Percentiles rank a stretch among this genome's conserved stretches.
Conservation (phyloP, 331 rosid species). For the Quercus lobata region DNA sequence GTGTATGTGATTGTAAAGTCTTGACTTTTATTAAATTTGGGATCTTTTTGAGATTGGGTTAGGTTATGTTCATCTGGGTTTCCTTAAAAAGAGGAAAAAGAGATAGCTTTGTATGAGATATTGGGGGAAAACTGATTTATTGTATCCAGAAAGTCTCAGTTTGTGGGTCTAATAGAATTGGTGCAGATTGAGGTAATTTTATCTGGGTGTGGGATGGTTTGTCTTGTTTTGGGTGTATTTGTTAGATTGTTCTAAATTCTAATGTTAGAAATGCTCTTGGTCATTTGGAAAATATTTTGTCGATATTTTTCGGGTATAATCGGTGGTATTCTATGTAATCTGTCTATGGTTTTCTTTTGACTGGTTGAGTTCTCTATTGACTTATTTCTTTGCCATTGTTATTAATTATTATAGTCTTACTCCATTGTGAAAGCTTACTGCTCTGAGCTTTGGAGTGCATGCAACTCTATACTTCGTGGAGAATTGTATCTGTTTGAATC, state of each 20-base stretch:
- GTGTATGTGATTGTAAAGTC: not conserved
- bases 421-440: not conserved
- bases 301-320: not conserved
- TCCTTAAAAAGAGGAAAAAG: not conserved
- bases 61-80: not conserved
- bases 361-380: not conserved
- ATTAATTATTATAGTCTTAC: not conserved
- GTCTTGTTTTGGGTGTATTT: not conserved
- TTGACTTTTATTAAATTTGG: not conserved
- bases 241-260: not conserved
- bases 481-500: not conserved
- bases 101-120: not conserved
- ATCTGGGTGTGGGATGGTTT: not conserved
- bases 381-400: not conserved
- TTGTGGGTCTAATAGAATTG: not conserved
- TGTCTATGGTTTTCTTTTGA: not conserved
- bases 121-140: too few relatives aligned
- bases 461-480: not conserved
- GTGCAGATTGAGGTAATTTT: not conserved
- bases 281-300: not conserved
- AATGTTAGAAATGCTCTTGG: not conserved
- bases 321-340: not conserved
- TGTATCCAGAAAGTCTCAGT: not conserved
- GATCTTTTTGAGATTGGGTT: not conserved
- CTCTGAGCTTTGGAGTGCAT: not conserved